phyloP scores from a whole-genome alignment of 2,329 filamentous ascomycete species.

The Colletotrichum nymphaeae region DNA sequence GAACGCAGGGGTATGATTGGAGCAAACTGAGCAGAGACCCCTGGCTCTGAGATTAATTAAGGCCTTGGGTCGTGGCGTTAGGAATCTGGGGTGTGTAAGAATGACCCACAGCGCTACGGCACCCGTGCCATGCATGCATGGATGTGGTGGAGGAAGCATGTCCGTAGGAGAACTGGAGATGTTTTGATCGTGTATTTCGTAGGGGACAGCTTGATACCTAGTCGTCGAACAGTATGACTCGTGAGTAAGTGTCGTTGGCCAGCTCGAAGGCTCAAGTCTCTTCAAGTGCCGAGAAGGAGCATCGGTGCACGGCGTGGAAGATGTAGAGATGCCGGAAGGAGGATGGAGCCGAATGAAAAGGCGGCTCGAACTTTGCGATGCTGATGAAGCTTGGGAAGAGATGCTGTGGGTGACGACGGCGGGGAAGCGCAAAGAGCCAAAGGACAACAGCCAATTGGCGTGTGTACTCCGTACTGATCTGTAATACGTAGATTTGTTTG shows the following conservation, averaged over 20 bases:
- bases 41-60: slow-evolving; percentile 21
- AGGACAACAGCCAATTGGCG: neutral
- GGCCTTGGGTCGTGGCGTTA: slow-evolving; percentile 28
- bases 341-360: neutral
- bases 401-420: neutral
- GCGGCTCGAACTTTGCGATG: neutral
- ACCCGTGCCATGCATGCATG: neutral
- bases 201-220: neutral
- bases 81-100: slow-evolving; percentile 28
- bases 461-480: neutral
- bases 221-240: neutral
- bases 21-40: slow-evolving; percentile 10
- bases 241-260: neutral
- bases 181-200: neutral
- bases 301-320: neutral
- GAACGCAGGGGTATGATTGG: slow-evolving; percentile 14
- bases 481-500: neutral
- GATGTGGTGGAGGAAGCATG: neutral
- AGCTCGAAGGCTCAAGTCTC: neutral
- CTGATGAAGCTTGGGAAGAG: neutral
- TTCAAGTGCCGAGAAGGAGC: neutral
- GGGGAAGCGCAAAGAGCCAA: neutral
- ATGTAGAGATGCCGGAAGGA: neutral
- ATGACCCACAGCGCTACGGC: neutral
- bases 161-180: neutral